These are phyloP conservation scores for Cercophora samala DNA, from an alignment of 495 filamentous ascomycete genomes.

Conservation along the genomic window DNA sequence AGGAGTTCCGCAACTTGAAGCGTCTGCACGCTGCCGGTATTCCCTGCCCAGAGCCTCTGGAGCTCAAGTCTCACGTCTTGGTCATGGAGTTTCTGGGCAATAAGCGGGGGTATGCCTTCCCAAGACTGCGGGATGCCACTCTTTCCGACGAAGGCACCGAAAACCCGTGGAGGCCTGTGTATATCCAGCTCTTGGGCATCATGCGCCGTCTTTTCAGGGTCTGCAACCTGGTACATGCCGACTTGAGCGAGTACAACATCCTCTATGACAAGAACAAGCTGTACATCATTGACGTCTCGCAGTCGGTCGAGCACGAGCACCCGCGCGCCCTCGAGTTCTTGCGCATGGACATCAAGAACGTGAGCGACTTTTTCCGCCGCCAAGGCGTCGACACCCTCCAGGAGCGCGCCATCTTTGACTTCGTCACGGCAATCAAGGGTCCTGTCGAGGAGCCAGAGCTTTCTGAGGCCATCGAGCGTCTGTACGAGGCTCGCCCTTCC, in stretches of 20 bases:
- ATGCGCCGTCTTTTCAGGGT: constrained; percentile 91
- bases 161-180: constrained; percentile 72
- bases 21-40: constrained; percentile 79
- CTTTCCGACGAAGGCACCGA: constrained; percentile 55
- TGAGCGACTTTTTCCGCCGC: constrained; percentile 82
- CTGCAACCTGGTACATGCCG: constrained; percentile 88
- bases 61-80: constrained; percentile 83
- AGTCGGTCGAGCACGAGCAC: constrained; percentile 95
- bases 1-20: constrained; percentile 92
- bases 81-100: constrained; percentile 92
- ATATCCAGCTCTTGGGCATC: constrained; percentile 77
- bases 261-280: constrained; percentile 80
- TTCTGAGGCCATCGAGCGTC: constrained; percentile 41
- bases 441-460: constrained; percentile 47
- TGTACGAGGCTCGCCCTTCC: constrained; percentile 43
- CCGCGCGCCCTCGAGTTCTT: constrained; percentile 87
- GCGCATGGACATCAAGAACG: constrained; percentile 96
- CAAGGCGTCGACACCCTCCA: constrained; percentile 75
- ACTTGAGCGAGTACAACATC: constrained; percentile 96
- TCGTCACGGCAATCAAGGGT: constrained; percentile 63
- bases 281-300: constrained; percentile 95
- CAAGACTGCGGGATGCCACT: constrained; percentile 60
- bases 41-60: constrained; percentile 82
- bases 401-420: constrained; percentile 73
- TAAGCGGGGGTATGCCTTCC: constrained; percentile 79